Percentiles rank a stretch among this genome's conserved stretches.
These are phyloP conservation scores for Staphylotrichum longicolle DNA, from an alignment of 495 filamentous ascomycete species.

Conservation along the genomic window DNA sequence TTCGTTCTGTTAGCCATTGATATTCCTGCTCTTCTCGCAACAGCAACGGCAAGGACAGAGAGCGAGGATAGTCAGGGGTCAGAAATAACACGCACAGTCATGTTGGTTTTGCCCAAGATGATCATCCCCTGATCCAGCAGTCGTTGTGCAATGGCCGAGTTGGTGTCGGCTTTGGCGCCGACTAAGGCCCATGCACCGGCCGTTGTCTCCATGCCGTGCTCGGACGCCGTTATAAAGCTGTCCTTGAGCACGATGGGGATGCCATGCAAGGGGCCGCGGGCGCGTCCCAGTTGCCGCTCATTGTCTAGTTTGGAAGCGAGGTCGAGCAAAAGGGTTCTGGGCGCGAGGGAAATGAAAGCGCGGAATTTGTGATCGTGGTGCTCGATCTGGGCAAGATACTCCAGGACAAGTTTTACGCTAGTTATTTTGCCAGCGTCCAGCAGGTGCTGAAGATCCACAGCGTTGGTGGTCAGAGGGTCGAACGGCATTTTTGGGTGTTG, in stretches of 20 bases:
- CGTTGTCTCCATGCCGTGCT: slow-evolving; percentile 46
- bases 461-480: slow-evolving; percentile 40
- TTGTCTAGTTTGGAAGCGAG: slow-evolving; percentile 41
- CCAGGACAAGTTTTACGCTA: slow-evolving; percentile 44
- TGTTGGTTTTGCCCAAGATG: slow-evolving; percentile 49
- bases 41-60: too few relatives aligned
- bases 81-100: slow-evolving; percentile 25
- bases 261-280: slow-evolving; percentile 58
- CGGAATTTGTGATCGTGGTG: slow-evolving; percentile 45
- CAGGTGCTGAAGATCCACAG: slow-evolving; percentile 36
- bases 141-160: slow-evolving; percentile 25
- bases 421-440: slow-evolving; percentile 37
- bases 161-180: slow-evolving; percentile 16
- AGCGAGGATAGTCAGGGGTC: too few relatives aligned
- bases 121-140: slow-evolving; percentile 45
- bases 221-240: slow-evolving; percentile 37
- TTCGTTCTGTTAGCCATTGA: too few relatives aligned
- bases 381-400: slow-evolving; percentile 52
- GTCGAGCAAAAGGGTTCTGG: slow-evolving; percentile 39
- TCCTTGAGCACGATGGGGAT: slow-evolving; percentile 34
- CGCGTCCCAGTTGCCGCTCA: slow-evolving; percentile 52
- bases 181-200: slow-evolving; percentile 31
- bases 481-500: background rate
- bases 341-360: slow-evolving; percentile 58
- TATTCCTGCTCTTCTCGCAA: too few relatives aligned